These are phyloP conservation scores for Pinus tabuliformis DNA, from an alignment of 75 land plant species.

Conservation along the genomic window DNA sequence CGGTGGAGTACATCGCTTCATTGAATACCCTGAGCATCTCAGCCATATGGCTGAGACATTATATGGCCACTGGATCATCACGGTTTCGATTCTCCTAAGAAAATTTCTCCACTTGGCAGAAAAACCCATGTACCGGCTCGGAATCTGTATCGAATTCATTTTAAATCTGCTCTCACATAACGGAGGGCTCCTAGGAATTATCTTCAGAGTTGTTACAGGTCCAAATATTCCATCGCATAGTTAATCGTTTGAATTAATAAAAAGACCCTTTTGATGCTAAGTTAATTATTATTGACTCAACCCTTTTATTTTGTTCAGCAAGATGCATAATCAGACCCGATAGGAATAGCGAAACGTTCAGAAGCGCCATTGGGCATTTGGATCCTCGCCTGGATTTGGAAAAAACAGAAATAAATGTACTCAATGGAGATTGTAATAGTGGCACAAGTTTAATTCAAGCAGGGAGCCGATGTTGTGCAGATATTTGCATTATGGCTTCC, in stretches of 20 bases:
- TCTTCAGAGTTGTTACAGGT: background rate
- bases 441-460: background rate
- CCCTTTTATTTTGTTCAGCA: background rate
- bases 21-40: too few species aligned
- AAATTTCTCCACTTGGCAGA: background rate
- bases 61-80: too few species aligned
- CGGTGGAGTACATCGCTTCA: too few species aligned
- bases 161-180: background rate
- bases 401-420: background rate
- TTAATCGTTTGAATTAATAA: background rate
- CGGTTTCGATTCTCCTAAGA: too few species aligned
- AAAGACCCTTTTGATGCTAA: background rate
- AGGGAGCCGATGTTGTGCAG: slow-evolving; percentile 14
- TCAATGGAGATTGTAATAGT: too few species aligned
- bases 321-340: slow-evolving; percentile 8
- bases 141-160: background rate
- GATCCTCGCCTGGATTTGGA: slow-evolving; percentile 11
- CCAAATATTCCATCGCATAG: background rate
- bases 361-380: slow-evolving; percentile 17
- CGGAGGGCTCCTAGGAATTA: background rate
- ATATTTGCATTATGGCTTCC: slow-evolving; percentile 42
- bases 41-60: too few species aligned
- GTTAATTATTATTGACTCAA: background rate
- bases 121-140: background rate
- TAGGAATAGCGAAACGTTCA: slow-evolving; percentile 6